A percentile compares a stretch with the other conserved stretches of the same genome.
Evolutionary conservation across 1,284 basidiomycete species (phyloP).

Genomic region (Xerocomus minutiporus): DNA sequence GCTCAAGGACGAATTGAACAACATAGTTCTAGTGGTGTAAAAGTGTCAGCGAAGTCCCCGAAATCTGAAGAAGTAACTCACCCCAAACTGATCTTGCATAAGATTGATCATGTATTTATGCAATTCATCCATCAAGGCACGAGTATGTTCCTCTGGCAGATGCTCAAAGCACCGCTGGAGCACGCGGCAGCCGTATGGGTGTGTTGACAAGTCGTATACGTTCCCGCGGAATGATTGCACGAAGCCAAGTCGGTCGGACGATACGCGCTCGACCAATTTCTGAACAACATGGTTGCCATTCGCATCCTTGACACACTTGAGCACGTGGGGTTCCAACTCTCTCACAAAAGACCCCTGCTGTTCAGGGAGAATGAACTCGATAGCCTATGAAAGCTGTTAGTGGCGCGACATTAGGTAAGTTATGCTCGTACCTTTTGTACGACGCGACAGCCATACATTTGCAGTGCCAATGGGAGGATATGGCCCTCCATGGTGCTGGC

Average conservation of each 20-base stretch:
- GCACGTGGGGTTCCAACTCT: slow-evolving; percentile 79
- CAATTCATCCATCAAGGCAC: slow-evolving; percentile 81
- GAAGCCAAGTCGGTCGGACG: slow-evolving; percentile 74
- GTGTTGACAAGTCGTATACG: slow-evolving; percentile 81
- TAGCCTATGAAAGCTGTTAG: slow-evolving; percentile 50
- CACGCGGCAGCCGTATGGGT: slow-evolving; percentile 94
- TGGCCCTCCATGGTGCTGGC: slow-evolving; percentile 78
- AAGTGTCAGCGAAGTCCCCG: slow-evolving; percentile 3
- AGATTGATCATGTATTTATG: slow-evolving; percentile 67
- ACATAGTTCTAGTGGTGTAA: slow-evolving; percentile 79
- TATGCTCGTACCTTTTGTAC: slow-evolving; percentile 66
- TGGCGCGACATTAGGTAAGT: not conserved
- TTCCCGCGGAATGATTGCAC: slow-evolving; percentile 76
- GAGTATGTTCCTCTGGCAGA: slow-evolving; percentile 64
- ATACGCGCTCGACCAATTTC: slow-evolving; percentile 80
- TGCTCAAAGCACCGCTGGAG: slow-evolving; percentile 92
- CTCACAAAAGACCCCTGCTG: slow-evolving; percentile 73
- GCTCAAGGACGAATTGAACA: slow-evolving; percentile 88
- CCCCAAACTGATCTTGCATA: slow-evolving; percentile 88
- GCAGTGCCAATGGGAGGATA: slow-evolving; percentile 74
- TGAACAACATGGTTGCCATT: slow-evolving; percentile 96
- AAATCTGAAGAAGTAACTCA: slow-evolving; percentile 34
- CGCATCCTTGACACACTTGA: slow-evolving; percentile 87
- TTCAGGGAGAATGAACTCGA: slow-evolving; percentile 76
- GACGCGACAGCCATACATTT: slow-evolving; percentile 96